Evolutionary conservation across 257 asterid genomes (phyloP).

Genomic region (Echium plantagineum): DNA sequence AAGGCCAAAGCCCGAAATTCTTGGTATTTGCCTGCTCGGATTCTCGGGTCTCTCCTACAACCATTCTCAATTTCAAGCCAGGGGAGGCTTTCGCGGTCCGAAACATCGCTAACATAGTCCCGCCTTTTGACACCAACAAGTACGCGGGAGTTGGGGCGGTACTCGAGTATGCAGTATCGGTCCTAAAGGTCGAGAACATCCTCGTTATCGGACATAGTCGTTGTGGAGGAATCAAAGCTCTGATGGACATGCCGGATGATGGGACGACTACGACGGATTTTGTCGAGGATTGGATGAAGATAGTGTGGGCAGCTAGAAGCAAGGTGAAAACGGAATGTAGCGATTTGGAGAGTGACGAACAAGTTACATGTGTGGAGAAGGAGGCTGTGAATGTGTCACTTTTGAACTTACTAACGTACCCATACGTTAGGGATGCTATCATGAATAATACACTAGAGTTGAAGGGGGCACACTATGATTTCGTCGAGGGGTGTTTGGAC

Average conservation of each 20-base stretch:
- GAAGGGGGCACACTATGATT: constrained; percentile 83
- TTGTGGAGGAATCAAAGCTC: constrained; percentile 91
- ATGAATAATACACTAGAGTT: constrained; percentile 40
- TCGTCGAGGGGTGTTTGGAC: constrained; percentile 63
- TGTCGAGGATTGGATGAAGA: constrained; percentile 84
- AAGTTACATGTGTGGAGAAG: constrained; percentile 59
- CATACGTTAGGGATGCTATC: constrained; percentile 68
- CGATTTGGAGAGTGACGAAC: constrained; percentile 33
- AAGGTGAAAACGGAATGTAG: constrained; percentile 39
- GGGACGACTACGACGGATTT: constrained; percentile 64
- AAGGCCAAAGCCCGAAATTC: not conserved
- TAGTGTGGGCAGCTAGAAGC: constrained; percentile 54
- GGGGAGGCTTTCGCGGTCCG: constrained; percentile 44
- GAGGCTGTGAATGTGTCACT: constrained; percentile 79
- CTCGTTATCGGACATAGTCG: constrained; percentile 77
- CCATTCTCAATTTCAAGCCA: constrained; percentile 35
- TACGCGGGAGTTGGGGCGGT: constrained; percentile 80
- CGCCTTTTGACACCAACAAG: constrained; percentile 37
- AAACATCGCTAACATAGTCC: constrained; percentile 45
- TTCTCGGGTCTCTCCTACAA: constrained; percentile 1
- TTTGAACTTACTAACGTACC: constrained; percentile 59
- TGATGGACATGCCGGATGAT: constrained; percentile 81
- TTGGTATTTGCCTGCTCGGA: constrained; percentile 42
- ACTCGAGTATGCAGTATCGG: constrained; percentile 21
- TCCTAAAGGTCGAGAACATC: constrained; percentile 83